A percentile compares a stretch with the other conserved stretches of the same genome.
Evolutionary conservation across 345 rosid genomes (phyloP).

Genomic region (Geranium rotundifolium): DNA sequence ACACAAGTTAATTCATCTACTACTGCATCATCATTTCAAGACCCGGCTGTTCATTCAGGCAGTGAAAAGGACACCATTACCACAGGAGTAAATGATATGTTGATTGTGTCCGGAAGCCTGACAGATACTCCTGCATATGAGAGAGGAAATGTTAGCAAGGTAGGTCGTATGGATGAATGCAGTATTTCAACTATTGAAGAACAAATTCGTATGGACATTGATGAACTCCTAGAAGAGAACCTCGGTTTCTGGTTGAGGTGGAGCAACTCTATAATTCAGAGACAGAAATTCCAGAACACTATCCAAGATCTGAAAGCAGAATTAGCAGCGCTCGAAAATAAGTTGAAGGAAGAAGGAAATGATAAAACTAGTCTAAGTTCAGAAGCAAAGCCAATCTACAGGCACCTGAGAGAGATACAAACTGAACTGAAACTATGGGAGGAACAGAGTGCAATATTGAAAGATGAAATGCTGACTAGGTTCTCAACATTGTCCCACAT

Average conservation of each 20-base stretch:
- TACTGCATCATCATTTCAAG: no score
- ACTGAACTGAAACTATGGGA: constrained; percentile 68
- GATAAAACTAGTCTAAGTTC: constrained; percentile 10
- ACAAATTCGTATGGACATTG: constrained; percentile 53
- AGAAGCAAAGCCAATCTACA: constrained; percentile 62
- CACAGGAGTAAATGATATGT: no score
- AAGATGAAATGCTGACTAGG: constrained; percentile 59
- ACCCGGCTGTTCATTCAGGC: no score
- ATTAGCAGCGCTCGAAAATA: constrained; percentile 26
- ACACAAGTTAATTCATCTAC: no score
- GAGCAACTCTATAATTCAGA: constrained; percentile 65
- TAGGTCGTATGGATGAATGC: constrained; percentile 6
- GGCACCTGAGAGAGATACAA: constrained; percentile 61
- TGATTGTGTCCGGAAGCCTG: no score
- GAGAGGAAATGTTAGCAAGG: background rate
- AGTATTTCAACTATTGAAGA: constrained; percentile 37
- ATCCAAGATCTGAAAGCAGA: constrained; percentile 54
- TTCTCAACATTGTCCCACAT: constrained; percentile 40
- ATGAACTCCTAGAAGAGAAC: constrained; percentile 71
- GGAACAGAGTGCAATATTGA: constrained; percentile 53
- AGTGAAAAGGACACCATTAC: no score
- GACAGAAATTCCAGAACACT: constrained; percentile 52
- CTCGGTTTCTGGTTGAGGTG: constrained; percentile 92
- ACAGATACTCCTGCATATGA: no score
- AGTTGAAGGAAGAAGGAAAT: constrained; percentile 24